These are phyloP conservation scores for Fraxinus baroniana DNA, from an alignment of 305 asterid genomes.

Conservation along the genomic window DNA sequence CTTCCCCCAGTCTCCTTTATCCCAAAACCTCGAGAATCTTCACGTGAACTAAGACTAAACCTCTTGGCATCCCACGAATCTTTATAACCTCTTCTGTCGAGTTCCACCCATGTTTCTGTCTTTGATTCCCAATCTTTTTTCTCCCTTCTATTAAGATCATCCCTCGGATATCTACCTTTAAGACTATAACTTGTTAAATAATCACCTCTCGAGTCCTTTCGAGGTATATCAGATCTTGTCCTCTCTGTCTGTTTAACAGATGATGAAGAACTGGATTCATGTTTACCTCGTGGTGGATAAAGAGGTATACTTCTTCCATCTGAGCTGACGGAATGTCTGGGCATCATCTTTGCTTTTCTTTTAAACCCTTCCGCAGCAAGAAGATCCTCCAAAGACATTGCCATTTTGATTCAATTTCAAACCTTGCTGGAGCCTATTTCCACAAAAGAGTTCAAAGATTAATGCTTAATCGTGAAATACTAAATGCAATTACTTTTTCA, in stretches of 20 bases:
- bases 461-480: neutral
- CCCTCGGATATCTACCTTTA: slow-evolving; percentile 36
- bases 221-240: slow-evolving; percentile 57
- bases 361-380: slow-evolving; percentile 71
- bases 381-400: slow-evolving; percentile 83
- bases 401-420: slow-evolving; percentile 35
- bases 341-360: slow-evolving; percentile 43
- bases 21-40: slow-evolving; percentile 29
- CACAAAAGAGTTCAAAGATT: neutral
- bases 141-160: slow-evolving; percentile 26
- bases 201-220: slow-evolving; percentile 34
- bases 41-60: slow-evolving; percentile 28
- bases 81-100: slow-evolving; percentile 31
- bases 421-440: slow-evolving; percentile 22
- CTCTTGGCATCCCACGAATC: slow-evolving; percentile 33
- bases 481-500: neutral
- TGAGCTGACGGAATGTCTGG: slow-evolving; percentile 45
- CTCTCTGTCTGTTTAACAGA: slow-evolving; percentile 44
- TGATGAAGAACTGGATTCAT: slow-evolving; percentile 33
- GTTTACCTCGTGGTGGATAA: slow-evolving; percentile 28
- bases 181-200: slow-evolving; percentile 42
- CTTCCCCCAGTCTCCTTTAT: slow-evolving; percentile 29
- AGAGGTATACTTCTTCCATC: slow-evolving; percentile 38
- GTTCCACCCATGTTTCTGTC: slow-evolving; percentile 18
- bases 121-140: slow-evolving; percentile 22